Base-by-base conservation (phyloP, 2,329 filamentous ascomycete genomes). In the Pseudocercospora cruenta region DNA sequence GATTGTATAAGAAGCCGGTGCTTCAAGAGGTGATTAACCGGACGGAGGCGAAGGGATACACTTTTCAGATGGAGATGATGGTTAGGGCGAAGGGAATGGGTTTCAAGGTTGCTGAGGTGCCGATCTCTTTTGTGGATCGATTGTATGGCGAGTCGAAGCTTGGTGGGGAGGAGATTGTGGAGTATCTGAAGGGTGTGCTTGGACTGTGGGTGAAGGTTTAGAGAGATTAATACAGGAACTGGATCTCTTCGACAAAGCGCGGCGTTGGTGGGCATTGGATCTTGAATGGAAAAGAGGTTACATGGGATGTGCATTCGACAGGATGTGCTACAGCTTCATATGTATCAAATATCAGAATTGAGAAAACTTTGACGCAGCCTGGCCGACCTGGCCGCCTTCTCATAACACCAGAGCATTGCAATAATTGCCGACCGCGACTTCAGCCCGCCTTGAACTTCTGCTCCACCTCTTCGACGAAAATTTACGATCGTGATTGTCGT, bases 61-160 rank as follows among this genome's bases (percentile, higher is more conserved):
- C 91, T 47, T 99, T 99, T 85, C 95, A 99, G 88, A 99, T 99
- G 95, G 94, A 97, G 86, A 91, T 99, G 89, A 98, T 97, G 90
- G 94, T 98, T 8, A 87, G 94, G 68, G 95, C 95, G 36, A 97
- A 97, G 87, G 92, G 91, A 16, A 94, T 97, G 92, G 94, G 95
- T 0, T 96, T 88, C 83, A 91, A 90, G 43, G 94, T 99, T 33
- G 92, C 92, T 16, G 95, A 99, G 85, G 94, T 97, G 67, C 95
- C 95, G 12, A 99, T 99, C 72, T 92, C 88, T 24, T 99, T 99
- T 79, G 95, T 98, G 47, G 96, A 99, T 80, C 88, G 95, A 64
- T 81, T 99, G 55, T 99, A 97, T 78, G 95, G 95, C 33, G 94
- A 97, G 83, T 93, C 90, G 78, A 99, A 98, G 85, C 85, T 99